Base-by-base conservation (phyloP, 495 filamentous ascomycete species). In the Penicillium goetzii region DNA sequence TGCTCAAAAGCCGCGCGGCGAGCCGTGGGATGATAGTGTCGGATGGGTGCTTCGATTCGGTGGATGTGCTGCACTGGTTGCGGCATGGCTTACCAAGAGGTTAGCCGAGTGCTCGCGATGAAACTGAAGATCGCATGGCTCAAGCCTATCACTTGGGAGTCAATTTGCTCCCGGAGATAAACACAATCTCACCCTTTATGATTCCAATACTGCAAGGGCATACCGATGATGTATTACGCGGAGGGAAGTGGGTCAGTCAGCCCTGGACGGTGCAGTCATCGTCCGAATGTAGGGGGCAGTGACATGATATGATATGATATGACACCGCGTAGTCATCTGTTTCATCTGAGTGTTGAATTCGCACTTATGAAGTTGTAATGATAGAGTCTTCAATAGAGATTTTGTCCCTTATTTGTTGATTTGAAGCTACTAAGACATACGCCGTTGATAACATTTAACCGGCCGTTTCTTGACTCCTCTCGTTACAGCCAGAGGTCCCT, bases 31-130 rank as follows among this genome's bases (percentile, higher is more conserved):
- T 79, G 84, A 90, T 64, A 94, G 90, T 71, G 90, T 96, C 33
- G 89, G 88, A 17, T 92, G 93, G 80, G 91, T 94, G 55, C 76
- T 97, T 60, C 84, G 93, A 19, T 86, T 91, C 63, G 92, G 91
- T 11, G 93, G 93, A 3, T 78, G 90, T 56, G 88, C 88, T 56
- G 92, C 92, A 6, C 70, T 96, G 34, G 75, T 90, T 28, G 92
- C 93, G 28, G 91, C 89, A n/a, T 91, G 81, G 54, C 79, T 92
- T 63, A 86, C 81, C 0, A 79, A 68, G 56, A 67, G 77, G 56
- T 64, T 85, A 52, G 67, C 72, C 4, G 80, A 84, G 61, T 78
- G 76, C 59, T 59, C 66, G 30, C 58, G 38, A 23, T 64, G 56
- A 63, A 41, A 30, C 3, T 59, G 19, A 43, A 14, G 19, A 26